Evolutionary conservation across 2,329 filamentous ascomycete species (phyloP).

Genomic region (Magnaporthiopsis rhizophila): DNA sequence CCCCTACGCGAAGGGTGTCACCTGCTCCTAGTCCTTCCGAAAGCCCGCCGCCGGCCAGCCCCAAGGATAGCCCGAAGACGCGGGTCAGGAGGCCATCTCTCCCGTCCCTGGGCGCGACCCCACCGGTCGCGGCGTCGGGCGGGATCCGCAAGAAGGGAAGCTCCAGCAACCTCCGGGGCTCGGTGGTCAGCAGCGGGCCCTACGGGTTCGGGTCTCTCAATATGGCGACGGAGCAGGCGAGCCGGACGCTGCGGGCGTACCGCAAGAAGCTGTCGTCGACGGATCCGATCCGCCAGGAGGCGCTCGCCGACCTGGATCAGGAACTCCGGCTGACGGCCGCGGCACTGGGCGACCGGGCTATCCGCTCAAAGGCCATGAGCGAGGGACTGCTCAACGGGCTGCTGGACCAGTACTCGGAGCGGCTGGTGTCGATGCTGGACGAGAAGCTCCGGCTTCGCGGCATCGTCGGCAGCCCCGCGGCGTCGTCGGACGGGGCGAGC

Average conservation of each 20-base stretch:
- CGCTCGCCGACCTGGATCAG: constrained; percentile 54
- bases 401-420: constrained; percentile 68
- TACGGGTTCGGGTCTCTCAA: constrained; percentile 47
- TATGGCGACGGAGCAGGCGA: constrained; percentile 57
- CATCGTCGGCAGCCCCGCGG: neutral
- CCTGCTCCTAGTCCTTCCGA: constrained; percentile 30
- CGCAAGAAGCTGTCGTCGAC: constrained; percentile 53
- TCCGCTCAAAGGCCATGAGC: constrained; percentile 42
- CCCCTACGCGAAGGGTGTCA: constrained; percentile 40
- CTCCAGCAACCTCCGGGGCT: constrained; percentile 33
- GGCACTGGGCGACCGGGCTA: constrained; percentile 49
- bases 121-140: constrained; percentile 12
- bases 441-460: constrained; percentile 51
- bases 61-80: constrained; percentile 42
- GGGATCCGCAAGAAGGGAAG: constrained; percentile 39
- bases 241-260: constrained; percentile 53
- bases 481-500: no score
- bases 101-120: constrained; percentile 35
- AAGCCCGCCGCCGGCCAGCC: constrained; percentile 42
- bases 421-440: constrained; percentile 62
- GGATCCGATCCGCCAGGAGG: constrained; percentile 45
- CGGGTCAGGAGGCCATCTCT: constrained; percentile 46
- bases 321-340: constrained; percentile 56
- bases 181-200: constrained; percentile 7
- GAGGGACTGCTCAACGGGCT: constrained; percentile 52